Percentiles rank a stretch among this genome's conserved stretches.
Conservation (phyloP, 2,329 filamentous ascomycete genomes). For the Phialophora tarda region DNA sequence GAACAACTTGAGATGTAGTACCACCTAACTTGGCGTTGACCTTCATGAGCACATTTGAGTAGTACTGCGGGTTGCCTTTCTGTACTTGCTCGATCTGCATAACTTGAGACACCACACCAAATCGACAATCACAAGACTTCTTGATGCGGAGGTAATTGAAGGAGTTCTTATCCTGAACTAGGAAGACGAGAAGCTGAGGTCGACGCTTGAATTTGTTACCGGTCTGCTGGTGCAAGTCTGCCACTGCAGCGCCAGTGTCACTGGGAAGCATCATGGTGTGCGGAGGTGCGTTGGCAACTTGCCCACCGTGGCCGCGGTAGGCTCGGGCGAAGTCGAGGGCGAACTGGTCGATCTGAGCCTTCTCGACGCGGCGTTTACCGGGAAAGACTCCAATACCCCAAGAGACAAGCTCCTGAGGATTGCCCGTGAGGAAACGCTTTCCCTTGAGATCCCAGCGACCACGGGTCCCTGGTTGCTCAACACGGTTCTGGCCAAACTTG, state of each 20-base stretch:
- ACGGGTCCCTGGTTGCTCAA: conserved; percentile 64
- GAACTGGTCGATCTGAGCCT: conserved; percentile 57
- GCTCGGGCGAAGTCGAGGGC: conserved; percentile 65
- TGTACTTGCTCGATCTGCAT: conserved; percentile 72
- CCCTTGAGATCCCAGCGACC: conserved; percentile 89
- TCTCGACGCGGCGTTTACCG: conserved; percentile 56
- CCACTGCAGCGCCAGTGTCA: conserved; percentile 61
- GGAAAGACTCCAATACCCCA: conserved; percentile 78
- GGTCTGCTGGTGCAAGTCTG: conserved; percentile 61
- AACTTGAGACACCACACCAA: conserved; percentile 82
- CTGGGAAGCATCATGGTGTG: conserved; percentile 49
- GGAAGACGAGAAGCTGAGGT: conserved; percentile 79
- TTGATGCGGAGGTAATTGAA: conserved; percentile 84
- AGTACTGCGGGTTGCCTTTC: conserved; percentile 78
- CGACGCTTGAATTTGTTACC: conserved; percentile 60
- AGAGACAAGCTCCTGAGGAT: conserved; percentile 65
- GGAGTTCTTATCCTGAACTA: conserved; percentile 73
- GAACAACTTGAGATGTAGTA: conserved; percentile 65
- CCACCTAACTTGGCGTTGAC: conserved; percentile 95
- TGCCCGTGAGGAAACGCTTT: conserved; percentile 74
- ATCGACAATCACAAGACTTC: conserved; percentile 84
- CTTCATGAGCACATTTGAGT: conserved; percentile 95
- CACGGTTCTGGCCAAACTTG: conserved; percentile 60
- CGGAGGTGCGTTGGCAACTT: conserved; percentile 56
- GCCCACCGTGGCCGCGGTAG: conserved; percentile 67